Evolutionary conservation across 2,329 filamentous ascomycete species (phyloP).

Genomic region (Ramichloridium luteum): DNA sequence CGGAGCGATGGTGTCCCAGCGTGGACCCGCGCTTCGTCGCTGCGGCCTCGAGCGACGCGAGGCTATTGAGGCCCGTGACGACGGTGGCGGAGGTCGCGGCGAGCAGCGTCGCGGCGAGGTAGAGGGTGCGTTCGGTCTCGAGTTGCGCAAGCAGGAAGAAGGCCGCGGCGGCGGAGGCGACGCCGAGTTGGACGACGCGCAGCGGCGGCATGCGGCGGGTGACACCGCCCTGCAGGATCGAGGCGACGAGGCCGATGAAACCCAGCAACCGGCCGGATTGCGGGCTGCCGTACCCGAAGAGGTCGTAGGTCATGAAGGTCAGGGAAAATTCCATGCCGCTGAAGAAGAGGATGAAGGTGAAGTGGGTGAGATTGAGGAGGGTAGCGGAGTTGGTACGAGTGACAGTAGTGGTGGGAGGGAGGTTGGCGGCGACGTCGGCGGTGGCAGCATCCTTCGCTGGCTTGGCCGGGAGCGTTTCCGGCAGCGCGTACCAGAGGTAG

Average conservation of each 20-base stretch:
- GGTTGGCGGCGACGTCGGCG: conserved; percentile 17
- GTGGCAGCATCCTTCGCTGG: conserved; percentile 9
- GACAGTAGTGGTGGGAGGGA: conserved; percentile 11
- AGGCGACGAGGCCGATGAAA: conserved; percentile 81
- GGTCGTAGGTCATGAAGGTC: conserved; percentile 92
- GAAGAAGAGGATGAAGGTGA: conserved; percentile 90
- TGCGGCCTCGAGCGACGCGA: conserved; percentile 79
- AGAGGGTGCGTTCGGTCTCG: conserved; percentile 56
- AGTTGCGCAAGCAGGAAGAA: conserved; percentile 70
- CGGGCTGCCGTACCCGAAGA: conserved; percentile 70
- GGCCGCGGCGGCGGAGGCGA: conserved; percentile 62
- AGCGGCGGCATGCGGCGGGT: conserved; percentile 76
- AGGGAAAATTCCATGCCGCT: conserved; percentile 97
- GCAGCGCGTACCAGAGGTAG: conserved; percentile 73
- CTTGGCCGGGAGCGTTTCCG: conserved; percentile 59
- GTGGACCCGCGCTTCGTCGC: conserved; percentile 74
- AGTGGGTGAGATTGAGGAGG: conserved; percentile 73
- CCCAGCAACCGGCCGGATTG: conserved; percentile 79
- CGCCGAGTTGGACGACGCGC: conserved; percentile 64
- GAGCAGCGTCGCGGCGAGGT: conserved; percentile 68
- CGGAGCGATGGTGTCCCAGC: conserved; percentile 66
- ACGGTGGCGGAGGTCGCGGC: conserved; percentile 90
- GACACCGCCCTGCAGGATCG: conserved; percentile 84
- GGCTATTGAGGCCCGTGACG: conserved; percentile 81
- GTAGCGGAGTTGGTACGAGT: conserved; percentile 67